Evolutionary conservation across 148 eudicot species (phyloP).

Genomic region (Chenopodium album): DNA sequence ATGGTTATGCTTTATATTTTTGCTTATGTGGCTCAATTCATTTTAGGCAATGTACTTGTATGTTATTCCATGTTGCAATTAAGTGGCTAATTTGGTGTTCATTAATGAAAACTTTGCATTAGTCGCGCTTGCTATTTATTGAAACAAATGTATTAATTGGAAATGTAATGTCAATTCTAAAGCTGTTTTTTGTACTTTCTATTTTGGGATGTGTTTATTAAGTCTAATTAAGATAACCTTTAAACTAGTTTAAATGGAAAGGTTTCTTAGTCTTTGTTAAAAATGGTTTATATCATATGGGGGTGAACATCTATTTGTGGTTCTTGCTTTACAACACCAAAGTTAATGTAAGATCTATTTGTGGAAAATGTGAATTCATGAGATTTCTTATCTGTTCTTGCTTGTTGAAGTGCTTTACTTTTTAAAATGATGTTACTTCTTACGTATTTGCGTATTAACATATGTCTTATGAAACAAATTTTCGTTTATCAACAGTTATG

Average conservation of each 20-base stretch:
- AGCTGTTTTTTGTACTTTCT: neutral
- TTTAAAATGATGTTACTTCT: too few species aligned
- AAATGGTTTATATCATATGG: conserved; percentile 1
- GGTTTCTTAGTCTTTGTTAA: neutral
- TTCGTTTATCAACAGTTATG: too few species aligned
- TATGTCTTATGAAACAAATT: too few species aligned
- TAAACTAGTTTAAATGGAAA: neutral
- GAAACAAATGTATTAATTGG: neutral
- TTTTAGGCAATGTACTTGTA: neutral
- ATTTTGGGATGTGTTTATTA: neutral
- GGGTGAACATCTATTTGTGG: neutral
- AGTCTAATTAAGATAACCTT: neutral
- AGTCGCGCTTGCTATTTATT: neutral
- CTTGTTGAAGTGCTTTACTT: too few species aligned
- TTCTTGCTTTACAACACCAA: neutral
- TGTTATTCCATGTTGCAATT: neutral
- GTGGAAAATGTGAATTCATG: neutral
- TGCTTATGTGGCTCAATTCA: neutral
- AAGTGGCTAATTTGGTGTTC: neutral
- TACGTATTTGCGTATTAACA: too few species aligned
- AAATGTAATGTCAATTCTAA: neutral
- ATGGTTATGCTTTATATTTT: neutral
- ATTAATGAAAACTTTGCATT: neutral
- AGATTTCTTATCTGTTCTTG: neutral
- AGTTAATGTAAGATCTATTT: neutral